Conservation (phyloP, 1,284 basidiomycete species). For the Laetiporus sulphureus region DNA sequence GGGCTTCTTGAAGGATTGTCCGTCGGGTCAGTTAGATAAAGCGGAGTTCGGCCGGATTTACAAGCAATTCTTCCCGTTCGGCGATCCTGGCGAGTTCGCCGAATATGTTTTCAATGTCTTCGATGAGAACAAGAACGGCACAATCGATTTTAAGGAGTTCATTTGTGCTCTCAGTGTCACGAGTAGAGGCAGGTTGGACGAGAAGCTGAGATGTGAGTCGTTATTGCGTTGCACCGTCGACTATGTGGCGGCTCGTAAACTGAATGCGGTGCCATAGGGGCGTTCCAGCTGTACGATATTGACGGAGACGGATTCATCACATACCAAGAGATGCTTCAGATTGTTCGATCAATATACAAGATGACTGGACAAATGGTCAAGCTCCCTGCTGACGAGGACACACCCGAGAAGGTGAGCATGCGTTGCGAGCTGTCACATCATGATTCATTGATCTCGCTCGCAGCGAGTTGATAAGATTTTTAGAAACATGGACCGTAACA, state of each 20-base stretch:
- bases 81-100: constrained; percentile 94
- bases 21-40: constrained; percentile 95
- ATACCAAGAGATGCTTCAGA: constrained; percentile 97
- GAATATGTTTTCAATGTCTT: constrained; percentile 99
- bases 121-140: constrained; percentile 93
- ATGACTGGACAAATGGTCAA: constrained; percentile 99
- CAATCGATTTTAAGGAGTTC: constrained; percentile 98
- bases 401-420: constrained; percentile 86
- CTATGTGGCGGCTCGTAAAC: not conserved
- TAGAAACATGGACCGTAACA: constrained; percentile 88
- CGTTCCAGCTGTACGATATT: constrained; percentile 99
- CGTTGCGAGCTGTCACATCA: not conserved
- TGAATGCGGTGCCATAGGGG: constrained; percentile 87
- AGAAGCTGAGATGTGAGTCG: constrained; percentile 93
- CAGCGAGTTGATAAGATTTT: constrained; percentile 97
- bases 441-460: not conserved
- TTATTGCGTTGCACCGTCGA: not conserved
- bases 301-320: constrained; percentile 96
- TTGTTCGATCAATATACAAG: constrained; percentile 95
- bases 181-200: constrained; percentile 88
- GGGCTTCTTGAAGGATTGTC: constrained; percentile 98
- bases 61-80: constrained; percentile 99
- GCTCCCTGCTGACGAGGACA: constrained; percentile 95
- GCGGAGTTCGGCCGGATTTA: constrained; percentile 97
- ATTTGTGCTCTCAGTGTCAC: constrained; percentile 97